phyloP scores from a whole-genome alignment of 2,329 filamentous ascomycete species.

The Raffaelea ambrosiae region DNA sequence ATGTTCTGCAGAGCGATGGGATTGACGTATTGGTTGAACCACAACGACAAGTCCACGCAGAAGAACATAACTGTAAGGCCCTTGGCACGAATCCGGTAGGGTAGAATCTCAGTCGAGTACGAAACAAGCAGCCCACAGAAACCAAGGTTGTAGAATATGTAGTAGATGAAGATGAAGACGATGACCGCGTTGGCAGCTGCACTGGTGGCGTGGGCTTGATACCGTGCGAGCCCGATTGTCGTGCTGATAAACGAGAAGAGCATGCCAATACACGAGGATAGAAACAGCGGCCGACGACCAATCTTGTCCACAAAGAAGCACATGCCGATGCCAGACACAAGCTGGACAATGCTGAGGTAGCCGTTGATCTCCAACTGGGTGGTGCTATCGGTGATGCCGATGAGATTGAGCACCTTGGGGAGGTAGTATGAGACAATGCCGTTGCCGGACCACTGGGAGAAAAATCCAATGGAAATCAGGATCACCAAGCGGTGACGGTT shows the following conservation, averaged over 20 bases:
- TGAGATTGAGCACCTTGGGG: slow-evolving; percentile 6
- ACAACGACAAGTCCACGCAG: slow-evolving; percentile 26
- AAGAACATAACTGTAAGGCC: slow-evolving; percentile 37
- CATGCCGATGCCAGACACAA: slow-evolving; percentile 15
- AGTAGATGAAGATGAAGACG: slow-evolving; percentile 19
- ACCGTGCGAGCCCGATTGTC: slow-evolving; percentile 16
- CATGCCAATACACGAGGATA: slow-evolving; percentile 16
- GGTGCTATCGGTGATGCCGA: slow-evolving; percentile 6
- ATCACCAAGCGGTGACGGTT: slow-evolving; percentile 14
- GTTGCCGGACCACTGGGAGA: slow-evolving; percentile 14
- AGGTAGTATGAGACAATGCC: slow-evolving; percentile 10
- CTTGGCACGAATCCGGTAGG: slow-evolving; percentile 22
- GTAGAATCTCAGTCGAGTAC: slow-evolving; percentile 19
- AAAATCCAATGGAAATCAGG: slow-evolving; percentile 9
- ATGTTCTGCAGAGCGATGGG: slow-evolving; percentile 30
- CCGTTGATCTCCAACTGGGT: slow-evolving; percentile 4
- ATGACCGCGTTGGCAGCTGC: slow-evolving; percentile 20
- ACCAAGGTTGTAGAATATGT: slow-evolving; percentile 18
- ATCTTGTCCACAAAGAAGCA: slow-evolving; percentile 18
- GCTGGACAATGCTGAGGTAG: slow-evolving; percentile 11
- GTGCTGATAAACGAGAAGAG: slow-evolving; percentile 15
- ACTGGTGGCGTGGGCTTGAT: slow-evolving; percentile 8
- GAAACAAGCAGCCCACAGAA: slow-evolving; percentile 18
- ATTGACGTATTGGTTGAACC: slow-evolving; percentile 31
- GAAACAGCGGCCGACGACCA: slow-evolving; percentile 17